Conservation (phyloP, 768 basidiomycete species). For the Kwoniella heveanensis region DNA sequence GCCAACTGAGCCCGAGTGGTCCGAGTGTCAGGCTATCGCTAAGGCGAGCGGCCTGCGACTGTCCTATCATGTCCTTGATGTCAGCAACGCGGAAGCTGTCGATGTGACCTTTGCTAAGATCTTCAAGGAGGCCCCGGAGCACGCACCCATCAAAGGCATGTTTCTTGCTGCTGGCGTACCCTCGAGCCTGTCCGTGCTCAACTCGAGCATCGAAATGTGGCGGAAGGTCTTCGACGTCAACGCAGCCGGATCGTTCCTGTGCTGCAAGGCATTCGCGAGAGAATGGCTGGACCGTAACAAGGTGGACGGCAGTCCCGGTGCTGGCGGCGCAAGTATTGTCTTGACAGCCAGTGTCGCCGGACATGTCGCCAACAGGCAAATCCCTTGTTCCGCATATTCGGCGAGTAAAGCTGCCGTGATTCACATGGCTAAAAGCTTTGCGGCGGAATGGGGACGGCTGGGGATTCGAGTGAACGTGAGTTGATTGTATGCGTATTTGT, state of each 20-base stretch:
- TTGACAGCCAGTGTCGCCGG: slow-evolving; percentile 38
- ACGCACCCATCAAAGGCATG: slow-evolving; percentile 25
- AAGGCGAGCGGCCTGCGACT: slow-evolving; percentile 15
- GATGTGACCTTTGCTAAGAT: slow-evolving; percentile 3
- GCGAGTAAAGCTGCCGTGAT: slow-evolving; percentile 54
- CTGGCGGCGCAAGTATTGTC: slow-evolving; percentile 36
- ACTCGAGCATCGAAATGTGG: slow-evolving; percentile 33
- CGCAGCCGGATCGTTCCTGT: slow-evolving; percentile 31
- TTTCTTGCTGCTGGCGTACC: slow-evolving; percentile 39
- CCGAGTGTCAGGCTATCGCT: slow-evolving; percentile 17
- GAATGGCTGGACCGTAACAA: slow-evolving; percentile 23
- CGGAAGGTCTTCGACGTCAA: slow-evolving; percentile 47
- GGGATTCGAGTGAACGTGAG: slow-evolving; percentile 54
- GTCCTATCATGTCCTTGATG: slow-evolving; percentile 30
- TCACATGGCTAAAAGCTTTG: slow-evolving; percentile 54
- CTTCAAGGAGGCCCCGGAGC: slow-evolving; percentile 15
- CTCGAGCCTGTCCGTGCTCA: slow-evolving; percentile 30
- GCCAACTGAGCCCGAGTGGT: slow-evolving; percentile 36
- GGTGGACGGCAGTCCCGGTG: slow-evolving; percentile 4
- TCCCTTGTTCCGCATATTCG: slow-evolving; percentile 49
- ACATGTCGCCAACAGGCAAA: slow-evolving; percentile 29
- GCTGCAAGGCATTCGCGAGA: slow-evolving; percentile 31
- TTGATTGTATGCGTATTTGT: no score
- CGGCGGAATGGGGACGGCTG: slow-evolving; percentile 53
- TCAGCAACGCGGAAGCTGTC: slow-evolving; percentile 28